A percentile compares a stretch with the other conserved stretches of the same genome.
These are phyloP conservation scores for Arabis hirsuta DNA, from an alignment of 345 rosid genomes.

Conservation along the genomic window DNA sequence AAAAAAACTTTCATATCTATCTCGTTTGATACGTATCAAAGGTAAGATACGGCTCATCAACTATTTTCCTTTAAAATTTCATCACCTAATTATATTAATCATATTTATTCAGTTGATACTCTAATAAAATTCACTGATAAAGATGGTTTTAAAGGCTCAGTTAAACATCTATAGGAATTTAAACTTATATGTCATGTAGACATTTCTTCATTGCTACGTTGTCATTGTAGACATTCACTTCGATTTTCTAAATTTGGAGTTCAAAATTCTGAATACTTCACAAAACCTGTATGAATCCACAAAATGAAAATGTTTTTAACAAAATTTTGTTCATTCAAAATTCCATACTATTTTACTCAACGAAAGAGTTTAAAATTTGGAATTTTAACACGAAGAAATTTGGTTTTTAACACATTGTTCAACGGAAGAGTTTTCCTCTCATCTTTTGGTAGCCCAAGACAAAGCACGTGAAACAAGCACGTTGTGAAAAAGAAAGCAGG, in stretches of 20 bases:
- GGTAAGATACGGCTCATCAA: no score
- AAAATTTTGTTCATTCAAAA: no score
- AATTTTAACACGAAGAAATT: no score
- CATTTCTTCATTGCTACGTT: not conserved
- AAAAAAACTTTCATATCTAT: no score
- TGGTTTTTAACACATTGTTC: not conserved
- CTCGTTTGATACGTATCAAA: no score
- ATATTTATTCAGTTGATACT: no score
- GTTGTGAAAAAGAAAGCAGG: slow-evolving; percentile 27
- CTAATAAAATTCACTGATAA: no score
- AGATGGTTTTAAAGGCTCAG: not conserved
- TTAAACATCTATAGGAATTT: not conserved
- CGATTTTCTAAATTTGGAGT: not conserved
- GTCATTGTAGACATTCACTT: not conserved
- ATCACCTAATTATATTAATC: no score
- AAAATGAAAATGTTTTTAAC: no score
- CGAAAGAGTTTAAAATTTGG: not conserved
- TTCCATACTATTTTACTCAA: not conserved
- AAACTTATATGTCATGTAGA: not conserved
- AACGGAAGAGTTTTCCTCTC: slow-evolving; percentile 18
- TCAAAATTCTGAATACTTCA: not conserved
- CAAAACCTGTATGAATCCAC: not conserved
- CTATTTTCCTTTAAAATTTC: no score
- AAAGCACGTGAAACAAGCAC: slow-evolving; percentile 45
- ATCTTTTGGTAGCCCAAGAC: slow-evolving; percentile 27